These are phyloP conservation scores for Russula foetens DNA, from an alignment of 768 basidiomycete species.

Conservation along the genomic window DNA sequence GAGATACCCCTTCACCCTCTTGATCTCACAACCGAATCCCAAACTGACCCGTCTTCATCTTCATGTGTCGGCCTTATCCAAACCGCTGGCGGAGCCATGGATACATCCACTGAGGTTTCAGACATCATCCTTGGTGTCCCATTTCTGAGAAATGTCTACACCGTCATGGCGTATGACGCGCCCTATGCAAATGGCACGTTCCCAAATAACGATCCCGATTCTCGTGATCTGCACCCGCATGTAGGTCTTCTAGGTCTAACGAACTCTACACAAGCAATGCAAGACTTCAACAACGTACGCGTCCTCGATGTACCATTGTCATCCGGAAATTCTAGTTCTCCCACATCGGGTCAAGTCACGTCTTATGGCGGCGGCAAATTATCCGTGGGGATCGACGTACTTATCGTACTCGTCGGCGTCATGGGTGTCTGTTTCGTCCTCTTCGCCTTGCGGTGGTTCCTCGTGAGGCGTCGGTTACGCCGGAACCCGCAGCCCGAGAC, in stretches of 20 bases:
- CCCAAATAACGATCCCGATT: conserved; percentile 23
- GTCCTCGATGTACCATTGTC: conserved; percentile 52
- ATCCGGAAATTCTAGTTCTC: conserved; percentile 4
- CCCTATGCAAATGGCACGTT: conserved; percentile 42
- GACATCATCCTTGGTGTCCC: conserved; percentile 77
- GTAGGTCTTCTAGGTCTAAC: conserved; percentile 61
- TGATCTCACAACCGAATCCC: conserved; percentile 51
- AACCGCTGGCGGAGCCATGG: conserved; percentile 37
- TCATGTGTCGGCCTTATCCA: conserved; percentile 65
- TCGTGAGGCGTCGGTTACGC: conserved; percentile 24
- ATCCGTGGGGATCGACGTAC: conserved; percentile 53
- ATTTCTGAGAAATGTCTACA: conserved; percentile 70
- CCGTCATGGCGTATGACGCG: conserved; percentile 59
- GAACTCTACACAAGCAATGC: conserved; percentile 49
- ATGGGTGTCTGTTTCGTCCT: conserved; percentile 46
- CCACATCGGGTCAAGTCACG: neutral
- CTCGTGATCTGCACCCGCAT: conserved; percentile 27
- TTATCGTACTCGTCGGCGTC: conserved; percentile 52
- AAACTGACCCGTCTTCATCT: conserved; percentile 33
- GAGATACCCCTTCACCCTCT: conserved; percentile 65
- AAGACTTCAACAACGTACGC: conserved; percentile 63
- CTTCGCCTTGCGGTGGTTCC: conserved; percentile 47
- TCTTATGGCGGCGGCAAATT: conserved; percentile 30
- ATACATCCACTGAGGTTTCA: conserved; percentile 27
- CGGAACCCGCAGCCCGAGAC: conserved; percentile 16